Conservation (phyloP, 2,329 filamentous ascomycete species). For the Trichophyton rubrum region DNA sequence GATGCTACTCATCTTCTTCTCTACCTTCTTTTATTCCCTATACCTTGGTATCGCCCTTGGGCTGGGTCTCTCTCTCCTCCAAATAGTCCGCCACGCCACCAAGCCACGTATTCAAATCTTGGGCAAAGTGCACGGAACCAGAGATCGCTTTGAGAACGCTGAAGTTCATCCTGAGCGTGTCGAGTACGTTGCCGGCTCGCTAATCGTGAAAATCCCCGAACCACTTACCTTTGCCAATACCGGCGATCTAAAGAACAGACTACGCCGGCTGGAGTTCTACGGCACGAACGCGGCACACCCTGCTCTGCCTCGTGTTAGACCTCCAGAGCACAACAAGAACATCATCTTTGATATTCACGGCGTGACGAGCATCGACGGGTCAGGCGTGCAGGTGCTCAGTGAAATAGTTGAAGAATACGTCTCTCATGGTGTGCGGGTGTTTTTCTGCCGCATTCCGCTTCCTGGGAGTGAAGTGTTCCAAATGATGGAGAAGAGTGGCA, state of each 20-base stretch:
- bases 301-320: slow-evolving; percentile 65
- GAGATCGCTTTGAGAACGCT: slow-evolving; percentile 70
- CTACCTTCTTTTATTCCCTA: slow-evolving; percentile 91
- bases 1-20: slow-evolving; percentile 79
- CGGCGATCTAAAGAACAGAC: slow-evolving; percentile 71
- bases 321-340: slow-evolving; percentile 73
- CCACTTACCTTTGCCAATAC: slow-evolving; percentile 96
- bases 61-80: slow-evolving; percentile 77
- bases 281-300: slow-evolving; percentile 78
- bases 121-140: slow-evolving; percentile 70
- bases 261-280: slow-evolving; percentile 76
- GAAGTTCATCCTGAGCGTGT: slow-evolving; percentile 58
- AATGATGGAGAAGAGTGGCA: slow-evolving; percentile 66
- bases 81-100: slow-evolving; percentile 81
- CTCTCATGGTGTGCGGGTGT: slow-evolving; percentile 53
- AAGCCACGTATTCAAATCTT: slow-evolving; percentile 92
- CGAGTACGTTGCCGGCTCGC: slow-evolving; percentile 79
- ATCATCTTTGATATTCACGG: slow-evolving; percentile 96
- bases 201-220: slow-evolving; percentile 96
- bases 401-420: slow-evolving; percentile 79
- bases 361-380: slow-evolving; percentile 89
- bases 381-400: slow-evolving; percentile 76
- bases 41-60: slow-evolving; percentile 88
- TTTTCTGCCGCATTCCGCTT: slow-evolving; percentile 43
- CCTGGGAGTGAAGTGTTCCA: slow-evolving; percentile 50